A percentile compares a stretch with the other conserved stretches of the same genome.
Evolutionary conservation across 331 rosid species (phyloP).

Genomic region (Acacia pycnantha): DNA sequence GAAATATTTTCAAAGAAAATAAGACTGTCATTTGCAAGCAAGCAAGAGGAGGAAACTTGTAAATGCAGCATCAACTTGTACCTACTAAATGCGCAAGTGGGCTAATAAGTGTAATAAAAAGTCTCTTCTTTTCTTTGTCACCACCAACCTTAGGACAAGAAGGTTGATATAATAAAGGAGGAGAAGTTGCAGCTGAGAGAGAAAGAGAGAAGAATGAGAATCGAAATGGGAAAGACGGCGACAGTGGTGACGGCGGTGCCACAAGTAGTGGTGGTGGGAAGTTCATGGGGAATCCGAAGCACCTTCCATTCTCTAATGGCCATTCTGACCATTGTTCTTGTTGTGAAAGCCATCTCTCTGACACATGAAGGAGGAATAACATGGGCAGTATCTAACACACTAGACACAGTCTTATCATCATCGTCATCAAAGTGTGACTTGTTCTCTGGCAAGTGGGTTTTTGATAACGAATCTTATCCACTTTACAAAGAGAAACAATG

Average conservation of each 20-base stretch:
- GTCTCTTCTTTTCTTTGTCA: background rate
- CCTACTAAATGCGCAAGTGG: slow-evolving; percentile 48
- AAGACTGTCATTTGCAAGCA: slow-evolving; percentile 1
- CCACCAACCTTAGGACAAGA: slow-evolving; percentile 50
- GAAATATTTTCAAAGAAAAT: background rate
- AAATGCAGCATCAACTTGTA: slow-evolving; percentile 35
- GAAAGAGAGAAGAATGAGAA: background rate
- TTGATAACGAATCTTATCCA: slow-evolving; percentile 67
- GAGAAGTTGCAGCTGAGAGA: background rate
- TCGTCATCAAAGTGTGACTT: slow-evolving; percentile 45
- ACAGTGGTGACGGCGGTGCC: slow-evolving; percentile 22
- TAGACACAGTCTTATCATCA: background rate
- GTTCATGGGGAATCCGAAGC: slow-evolving; percentile 51
- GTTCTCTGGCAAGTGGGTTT: slow-evolving; percentile 81
- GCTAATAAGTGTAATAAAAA: slow-evolving; percentile 16
- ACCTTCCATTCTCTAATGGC: slow-evolving; percentile 56
- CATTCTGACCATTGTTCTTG: slow-evolving; percentile 40
- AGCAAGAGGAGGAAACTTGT: slow-evolving; percentile 26
- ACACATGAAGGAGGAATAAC: slow-evolving; percentile 39
- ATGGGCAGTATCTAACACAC: background rate
- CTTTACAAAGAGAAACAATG: slow-evolving; percentile 65
- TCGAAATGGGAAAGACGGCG: background rate
- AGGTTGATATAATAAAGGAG: slow-evolving; percentile 40
- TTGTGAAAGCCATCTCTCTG: slow-evolving; percentile 52
- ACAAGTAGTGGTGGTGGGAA: slow-evolving; percentile 29